These are phyloP conservation scores for Amaranthus hypochondriacus DNA, from an alignment of 148 eudicot genomes.

Conservation along the genomic window DNA sequence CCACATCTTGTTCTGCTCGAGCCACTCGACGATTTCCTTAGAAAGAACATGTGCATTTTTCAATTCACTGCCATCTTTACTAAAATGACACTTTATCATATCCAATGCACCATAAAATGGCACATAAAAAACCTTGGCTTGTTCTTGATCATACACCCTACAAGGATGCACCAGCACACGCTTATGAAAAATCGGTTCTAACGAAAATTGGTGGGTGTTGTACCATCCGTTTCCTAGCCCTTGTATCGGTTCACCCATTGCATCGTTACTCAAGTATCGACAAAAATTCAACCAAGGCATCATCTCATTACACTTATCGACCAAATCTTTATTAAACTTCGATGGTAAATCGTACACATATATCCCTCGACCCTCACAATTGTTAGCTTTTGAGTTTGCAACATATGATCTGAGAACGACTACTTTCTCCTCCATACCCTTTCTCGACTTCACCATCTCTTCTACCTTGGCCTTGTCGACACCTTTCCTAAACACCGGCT, in stretches of 20 bases:
- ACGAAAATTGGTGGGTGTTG: conserved; percentile 63
- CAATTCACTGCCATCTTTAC: conserved; percentile 40
- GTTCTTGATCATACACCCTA: conserved; percentile 46
- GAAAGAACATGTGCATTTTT: conserved; percentile 43
- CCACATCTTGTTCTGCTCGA: conserved; percentile 45
- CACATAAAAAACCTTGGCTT: conserved; percentile 72
- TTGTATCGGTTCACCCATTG: conserved; percentile 49
- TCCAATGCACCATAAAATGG: conserved; percentile 79
- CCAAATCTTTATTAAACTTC: conserved; percentile 65
- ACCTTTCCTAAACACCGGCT: conserved; percentile 3
- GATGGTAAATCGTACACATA: conserved; percentile 73
- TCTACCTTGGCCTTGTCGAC: conserved; percentile 19
- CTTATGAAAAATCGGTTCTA: conserved; percentile 71
- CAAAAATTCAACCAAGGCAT: conserved; percentile 57
- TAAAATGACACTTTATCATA: conserved; percentile 69
- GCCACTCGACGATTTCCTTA: conserved; percentile 56
- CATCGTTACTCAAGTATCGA: conserved; percentile 44
- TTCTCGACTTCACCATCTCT: conserved; percentile 28
- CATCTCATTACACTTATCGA: conserved; percentile 48
- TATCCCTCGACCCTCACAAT: conserved; percentile 57
- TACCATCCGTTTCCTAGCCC: conserved; percentile 74
- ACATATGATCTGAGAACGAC: conserved; percentile 45
- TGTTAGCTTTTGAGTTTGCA: conserved; percentile 17
- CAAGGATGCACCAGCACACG: conserved; percentile 68
- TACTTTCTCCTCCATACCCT: conserved; percentile 42